Conservation (phyloP, 2,329 filamentous ascomycete species). For the Arthrocladium fulminans region DNA sequence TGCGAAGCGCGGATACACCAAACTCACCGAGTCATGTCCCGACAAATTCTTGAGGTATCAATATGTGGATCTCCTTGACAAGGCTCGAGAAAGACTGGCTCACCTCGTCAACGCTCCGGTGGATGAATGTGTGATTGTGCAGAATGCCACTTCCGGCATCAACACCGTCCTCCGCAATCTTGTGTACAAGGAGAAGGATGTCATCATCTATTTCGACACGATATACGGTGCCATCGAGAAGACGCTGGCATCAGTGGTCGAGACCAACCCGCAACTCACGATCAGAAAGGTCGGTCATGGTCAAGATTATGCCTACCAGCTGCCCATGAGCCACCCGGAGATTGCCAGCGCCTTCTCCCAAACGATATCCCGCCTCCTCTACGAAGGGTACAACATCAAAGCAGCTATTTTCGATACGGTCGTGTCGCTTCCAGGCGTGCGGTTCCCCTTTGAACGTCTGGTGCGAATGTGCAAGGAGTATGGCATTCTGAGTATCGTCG, state of each 20-base stretch:
- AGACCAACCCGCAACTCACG: constrained; percentile 47
- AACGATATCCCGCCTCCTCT: constrained; percentile 47
- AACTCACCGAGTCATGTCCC: constrained; percentile 56
- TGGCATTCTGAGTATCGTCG: constrained; percentile 63
- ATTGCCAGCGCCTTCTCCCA: constrained; percentile 54
- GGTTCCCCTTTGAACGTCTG: constrained; percentile 68
- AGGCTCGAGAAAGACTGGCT: constrained; percentile 56
- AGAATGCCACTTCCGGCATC: constrained; percentile 65
- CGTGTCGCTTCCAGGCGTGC: constrained; percentile 66
- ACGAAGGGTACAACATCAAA: constrained; percentile 53
- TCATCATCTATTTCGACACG: constrained; percentile 57
- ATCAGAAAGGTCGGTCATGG: constrained; percentile 43
- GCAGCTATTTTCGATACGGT: constrained; percentile 73
- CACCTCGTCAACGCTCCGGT: constrained; percentile 55
- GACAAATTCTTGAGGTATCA: constrained; percentile 69
- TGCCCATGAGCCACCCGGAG: constrained; percentile 62
- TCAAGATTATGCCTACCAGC: constrained; percentile 39
- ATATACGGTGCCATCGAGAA: constrained; percentile 73
- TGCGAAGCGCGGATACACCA: constrained; percentile 56
- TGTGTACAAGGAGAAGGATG: constrained; percentile 58
- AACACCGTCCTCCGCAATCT: constrained; percentile 76
- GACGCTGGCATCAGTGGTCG: constrained; percentile 61
- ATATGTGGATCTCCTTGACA: constrained; percentile 54
- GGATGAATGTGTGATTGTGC: constrained; percentile 64
- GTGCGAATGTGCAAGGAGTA: constrained; percentile 55